These are phyloP conservation scores for Exophiala sp. DNA, from an alignment of 2,329 filamentous ascomycete genomes.

Conservation along the genomic window DNA sequence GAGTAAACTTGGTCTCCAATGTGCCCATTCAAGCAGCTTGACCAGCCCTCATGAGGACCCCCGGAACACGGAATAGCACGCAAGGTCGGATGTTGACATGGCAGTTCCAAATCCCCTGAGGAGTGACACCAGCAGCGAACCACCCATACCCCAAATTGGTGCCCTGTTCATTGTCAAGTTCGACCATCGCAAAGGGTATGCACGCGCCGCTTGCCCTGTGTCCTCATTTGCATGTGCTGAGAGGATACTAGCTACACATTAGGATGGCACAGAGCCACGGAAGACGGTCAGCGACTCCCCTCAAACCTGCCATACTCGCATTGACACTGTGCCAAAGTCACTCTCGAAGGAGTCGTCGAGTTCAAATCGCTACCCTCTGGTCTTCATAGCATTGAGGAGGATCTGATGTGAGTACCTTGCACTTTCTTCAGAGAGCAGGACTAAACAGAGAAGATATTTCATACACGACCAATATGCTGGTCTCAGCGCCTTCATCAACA, in stretches of 20 bases:
- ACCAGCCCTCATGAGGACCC: too few relatives aligned
- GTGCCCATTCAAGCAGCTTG: too few relatives aligned
- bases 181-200: constrained; percentile 84
- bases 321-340: constrained; percentile 37
- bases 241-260: constrained; percentile 66
- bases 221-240: constrained; percentile 3
- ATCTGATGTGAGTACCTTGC: constrained; percentile 58
- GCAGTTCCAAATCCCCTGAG: constrained; percentile 1
- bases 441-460: constrained; percentile 67
- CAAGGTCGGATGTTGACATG: not conserved
- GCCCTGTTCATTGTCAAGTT: constrained; percentile 88
- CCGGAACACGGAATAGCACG: not conserved
- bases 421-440: not conserved
- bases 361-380: constrained; percentile 96
- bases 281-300: constrained; percentile 50
- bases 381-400: constrained; percentile 79
- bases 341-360: constrained; percentile 82
- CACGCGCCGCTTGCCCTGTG: constrained; percentile 6
- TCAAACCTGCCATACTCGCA: constrained; percentile 5
- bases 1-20: too few relatives aligned
- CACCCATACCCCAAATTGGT: constrained; percentile 51
- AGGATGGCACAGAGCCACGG: constrained; percentile 73
- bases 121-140: constrained; percentile 19
- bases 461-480: constrained; percentile 81
- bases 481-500: constrained; percentile 86